phyloP scores from a whole-genome alignment of 768 basidiomycete genomes.

The Asterophora lycoperdoides region DNA sequence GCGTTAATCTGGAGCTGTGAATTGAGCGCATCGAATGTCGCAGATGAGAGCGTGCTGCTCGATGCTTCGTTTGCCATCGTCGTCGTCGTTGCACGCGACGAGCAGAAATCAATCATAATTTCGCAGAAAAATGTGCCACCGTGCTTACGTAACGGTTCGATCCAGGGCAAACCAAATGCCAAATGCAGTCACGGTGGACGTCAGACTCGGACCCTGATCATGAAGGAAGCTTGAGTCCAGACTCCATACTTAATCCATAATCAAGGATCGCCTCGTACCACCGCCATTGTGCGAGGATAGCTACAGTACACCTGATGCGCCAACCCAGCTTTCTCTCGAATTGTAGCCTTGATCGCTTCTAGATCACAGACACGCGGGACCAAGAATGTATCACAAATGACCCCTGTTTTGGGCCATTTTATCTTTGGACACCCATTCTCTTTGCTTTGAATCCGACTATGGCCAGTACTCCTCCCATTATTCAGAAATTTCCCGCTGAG shows the following conservation, averaged over 20 bases:
- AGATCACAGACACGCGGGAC: slow-evolving; percentile 9
- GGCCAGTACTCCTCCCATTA: not conserved
- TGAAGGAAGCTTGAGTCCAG: not conserved
- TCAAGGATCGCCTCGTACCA: no score
- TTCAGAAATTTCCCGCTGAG: not conserved
- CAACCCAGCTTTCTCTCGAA: no score
- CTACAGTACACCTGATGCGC: not conserved
- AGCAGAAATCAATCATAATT: no score
- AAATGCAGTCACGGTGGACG: no score
- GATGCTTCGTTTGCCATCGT: slow-evolving; percentile 14
- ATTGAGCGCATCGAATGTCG: slow-evolving; percentile 50
- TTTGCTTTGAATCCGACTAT: not conserved
- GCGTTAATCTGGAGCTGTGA: slow-evolving; percentile 54
- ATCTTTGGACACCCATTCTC: not conserved
- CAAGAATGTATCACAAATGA: slow-evolving; percentile 2
- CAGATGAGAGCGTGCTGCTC: slow-evolving; percentile 11
- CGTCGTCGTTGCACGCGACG: not conserved
- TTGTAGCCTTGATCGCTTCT: no score
- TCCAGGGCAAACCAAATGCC: no score
- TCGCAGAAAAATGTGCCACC: not conserved
- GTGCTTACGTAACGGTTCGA: not conserved
- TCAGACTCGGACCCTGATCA: no score
- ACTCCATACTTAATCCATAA: no score
- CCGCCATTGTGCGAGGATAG: not conserved
- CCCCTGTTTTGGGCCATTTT: not conserved